Evolutionary conservation across 169 alveolate genomes (phyloP), one percentile per base, ranked within the genome.

Genomic region (Plasmodium yoelii): DNA sequence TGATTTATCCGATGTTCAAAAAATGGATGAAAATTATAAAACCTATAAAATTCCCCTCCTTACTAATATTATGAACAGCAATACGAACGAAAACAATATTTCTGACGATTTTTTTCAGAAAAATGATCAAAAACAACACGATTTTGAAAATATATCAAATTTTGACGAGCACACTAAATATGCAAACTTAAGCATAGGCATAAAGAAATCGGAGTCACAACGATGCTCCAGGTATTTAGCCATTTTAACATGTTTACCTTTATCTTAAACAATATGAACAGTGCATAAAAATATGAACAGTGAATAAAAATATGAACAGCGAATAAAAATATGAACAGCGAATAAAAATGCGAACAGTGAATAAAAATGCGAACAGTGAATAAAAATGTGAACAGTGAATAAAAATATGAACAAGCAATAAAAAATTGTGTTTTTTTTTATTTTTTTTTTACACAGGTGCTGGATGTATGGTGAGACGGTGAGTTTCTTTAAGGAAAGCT

Each of bases 391-490:
- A n/a, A n/a, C n/a, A n/a, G n/a, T n/a, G n/a, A n/a, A n/a, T n/a
- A n/a, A n/a, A n/a, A n/a, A n/a, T n/a, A n/a, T n/a, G n/a, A n/a
- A n/a, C n/a, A n/a, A n/a, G n/a, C n/a, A n/a, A n/a, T n/a, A n/a
- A n/a, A n/a, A n/a, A n/a, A n/a, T n/a, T n/a, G n/a, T n/a, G n/a
- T n/a, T n/a, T n/a, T 49, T 60, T 61, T 47, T 42, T 46, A 22
- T 49, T 75, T 61, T 61, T 61, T 19, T 53, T 49, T 15, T 51
- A 12, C 39, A 44, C 68, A 77, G 88, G 75, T 77, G 88, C 51
- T 77, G 88, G 88, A 77, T 77, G 88, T 77, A 63, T 60, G 88
- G 88, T 34, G 42, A 34, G 13, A 77, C 77, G 56, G 80, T 64
- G 47, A 46, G 68, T 22, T 56, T 56, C 19, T 77, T 77, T 47